These are phyloP conservation scores for Geotrichum australiense DNA, from an alignment of 1,139 yeast species.

Conservation along the genomic window DNA sequence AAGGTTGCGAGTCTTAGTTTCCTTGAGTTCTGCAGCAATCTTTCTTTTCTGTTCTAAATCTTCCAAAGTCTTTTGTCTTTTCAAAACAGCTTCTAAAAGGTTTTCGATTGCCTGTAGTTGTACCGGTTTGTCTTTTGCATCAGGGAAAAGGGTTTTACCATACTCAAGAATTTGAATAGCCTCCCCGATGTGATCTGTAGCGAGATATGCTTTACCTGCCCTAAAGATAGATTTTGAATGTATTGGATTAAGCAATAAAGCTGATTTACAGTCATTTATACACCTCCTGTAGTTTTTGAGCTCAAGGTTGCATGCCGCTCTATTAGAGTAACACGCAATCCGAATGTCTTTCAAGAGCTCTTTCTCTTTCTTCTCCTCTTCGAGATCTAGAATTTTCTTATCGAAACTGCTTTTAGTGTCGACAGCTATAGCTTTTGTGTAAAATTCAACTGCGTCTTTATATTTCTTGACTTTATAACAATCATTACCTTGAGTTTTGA, in stretches of 20 bases:
- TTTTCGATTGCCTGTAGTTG: slow-evolving; percentile 37
- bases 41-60: slow-evolving; percentile 30
- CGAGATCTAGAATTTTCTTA: slow-evolving; percentile 32
- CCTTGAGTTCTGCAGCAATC: slow-evolving; percentile 32
- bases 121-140: slow-evolving; percentile 35
- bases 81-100: slow-evolving; percentile 30
- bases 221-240: slow-evolving; percentile 81
- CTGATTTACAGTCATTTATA: slow-evolving; percentile 77
- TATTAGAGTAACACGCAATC: slow-evolving; percentile 61
- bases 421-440: slow-evolving; percentile 73
- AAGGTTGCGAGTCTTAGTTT: slow-evolving; percentile 35
- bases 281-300: slow-evolving; percentile 70
- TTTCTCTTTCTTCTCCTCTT: slow-evolving; percentile 13
- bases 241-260: slow-evolving; percentile 54
- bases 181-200: slow-evolving; percentile 63
- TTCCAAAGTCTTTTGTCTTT: slow-evolving; percentile 26
- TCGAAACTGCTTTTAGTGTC: slow-evolving; percentile 28
- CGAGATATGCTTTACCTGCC: slow-evolving; percentile 72
- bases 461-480: slow-evolving; percentile 65
- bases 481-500: slow-evolving; percentile 91
- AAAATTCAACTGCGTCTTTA: slow-evolving; percentile 68
- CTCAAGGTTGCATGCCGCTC: slow-evolving; percentile 90
- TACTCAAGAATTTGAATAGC: slow-evolving; percentile 60
- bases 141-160: slow-evolving; percentile 53
- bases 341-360: slow-evolving; percentile 36